Evolutionary conservation across 371 early-diverging fungal species (phyloP).

Genomic region (Nematocida sp.): DNA sequence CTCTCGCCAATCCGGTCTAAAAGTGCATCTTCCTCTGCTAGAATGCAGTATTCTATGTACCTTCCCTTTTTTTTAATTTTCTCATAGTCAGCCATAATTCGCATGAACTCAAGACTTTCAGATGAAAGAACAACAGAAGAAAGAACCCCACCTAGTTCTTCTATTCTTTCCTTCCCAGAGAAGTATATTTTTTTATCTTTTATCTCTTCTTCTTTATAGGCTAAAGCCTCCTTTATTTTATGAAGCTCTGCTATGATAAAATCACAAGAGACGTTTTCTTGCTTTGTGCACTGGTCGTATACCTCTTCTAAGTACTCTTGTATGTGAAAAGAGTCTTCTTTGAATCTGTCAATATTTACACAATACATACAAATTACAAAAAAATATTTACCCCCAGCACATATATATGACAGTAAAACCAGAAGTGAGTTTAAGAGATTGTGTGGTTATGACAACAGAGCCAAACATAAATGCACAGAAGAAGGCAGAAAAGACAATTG

Average conservation of each 20-base stretch:
- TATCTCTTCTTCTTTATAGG: slow-evolving; percentile 43
- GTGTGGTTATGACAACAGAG: slow-evolving; percentile 48
- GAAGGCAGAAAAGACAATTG: slow-evolving; percentile 34
- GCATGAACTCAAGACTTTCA: background rate
- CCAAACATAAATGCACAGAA: slow-evolving; percentile 48
- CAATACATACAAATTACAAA: slow-evolving; percentile 27
- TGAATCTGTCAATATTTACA: slow-evolving; percentile 40
- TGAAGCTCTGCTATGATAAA: slow-evolving; percentile 4
- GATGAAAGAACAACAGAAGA: slow-evolving; percentile 15
- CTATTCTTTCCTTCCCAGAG: slow-evolving; percentile 20
- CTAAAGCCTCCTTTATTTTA: slow-evolving; percentile 41
- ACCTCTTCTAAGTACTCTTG: slow-evolving; percentile 37
- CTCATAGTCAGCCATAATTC: background rate
- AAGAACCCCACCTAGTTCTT: slow-evolving; percentile 23
- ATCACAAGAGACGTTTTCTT: background rate
- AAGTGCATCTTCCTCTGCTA: background rate
- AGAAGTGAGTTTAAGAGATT: slow-evolving; percentile 47
- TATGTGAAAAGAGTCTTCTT: slow-evolving; percentile 22
- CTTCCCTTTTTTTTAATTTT: background rate
- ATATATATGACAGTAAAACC: slow-evolving; percentile 36
- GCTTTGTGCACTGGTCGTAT: slow-evolving; percentile 14
- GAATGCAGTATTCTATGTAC: slow-evolving; percentile 1
- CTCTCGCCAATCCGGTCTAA: background rate
- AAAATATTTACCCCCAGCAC: slow-evolving; percentile 56
- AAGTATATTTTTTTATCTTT: background rate